Percentiles rank a stretch among this genome's conserved stretches.
Evolutionary conservation across 2,329 filamentous ascomycete genomes (phyloP).

Genomic region (Diaporthe sp.): DNA sequence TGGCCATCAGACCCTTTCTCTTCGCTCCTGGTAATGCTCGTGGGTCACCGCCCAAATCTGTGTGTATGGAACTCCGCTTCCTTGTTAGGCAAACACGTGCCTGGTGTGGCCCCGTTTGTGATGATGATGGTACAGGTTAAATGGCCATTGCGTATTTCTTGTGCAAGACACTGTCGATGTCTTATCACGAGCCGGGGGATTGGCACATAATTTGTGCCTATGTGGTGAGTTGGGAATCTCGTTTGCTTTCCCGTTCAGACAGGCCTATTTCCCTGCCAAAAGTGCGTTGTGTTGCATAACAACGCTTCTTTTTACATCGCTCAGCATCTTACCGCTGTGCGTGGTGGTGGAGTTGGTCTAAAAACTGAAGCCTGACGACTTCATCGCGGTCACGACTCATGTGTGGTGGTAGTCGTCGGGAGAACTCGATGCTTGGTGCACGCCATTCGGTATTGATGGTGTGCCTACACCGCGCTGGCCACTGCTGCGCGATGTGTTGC

Average conservation of each 20-base stretch:
- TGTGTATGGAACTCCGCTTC: neutral
- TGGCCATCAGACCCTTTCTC: neutral
- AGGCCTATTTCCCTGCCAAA: neutral
- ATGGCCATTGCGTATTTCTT: constrained; percentile 3
- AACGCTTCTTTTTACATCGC: neutral
- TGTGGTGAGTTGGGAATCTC: neutral
- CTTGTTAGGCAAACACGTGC: neutral
- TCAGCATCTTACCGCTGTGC: neutral
- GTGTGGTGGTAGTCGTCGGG: constrained; percentile 44
- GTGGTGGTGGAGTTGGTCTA: neutral
- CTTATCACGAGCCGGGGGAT: neutral
- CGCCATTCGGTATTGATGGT: constrained; percentile 48
- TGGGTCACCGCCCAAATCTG: constrained; percentile 7
- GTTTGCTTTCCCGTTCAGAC: constrained; percentile 16
- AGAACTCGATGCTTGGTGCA: constrained; percentile 34
- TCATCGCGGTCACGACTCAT: constrained; percentile 38
- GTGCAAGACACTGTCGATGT: neutral
- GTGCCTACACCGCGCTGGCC: constrained; percentile 36
- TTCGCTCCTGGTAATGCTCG: constrained; percentile 21
- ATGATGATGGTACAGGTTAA: constrained; percentile 1
- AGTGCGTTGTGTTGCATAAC: neutral
- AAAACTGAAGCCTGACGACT: neutral
- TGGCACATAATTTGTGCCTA: neutral
- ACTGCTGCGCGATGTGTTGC: constrained; percentile 14
- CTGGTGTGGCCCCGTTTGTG: neutral